Conservation (phyloP, 2,329 filamentous ascomycete genomes). For the Chaetomiaceae sp. region DNA sequence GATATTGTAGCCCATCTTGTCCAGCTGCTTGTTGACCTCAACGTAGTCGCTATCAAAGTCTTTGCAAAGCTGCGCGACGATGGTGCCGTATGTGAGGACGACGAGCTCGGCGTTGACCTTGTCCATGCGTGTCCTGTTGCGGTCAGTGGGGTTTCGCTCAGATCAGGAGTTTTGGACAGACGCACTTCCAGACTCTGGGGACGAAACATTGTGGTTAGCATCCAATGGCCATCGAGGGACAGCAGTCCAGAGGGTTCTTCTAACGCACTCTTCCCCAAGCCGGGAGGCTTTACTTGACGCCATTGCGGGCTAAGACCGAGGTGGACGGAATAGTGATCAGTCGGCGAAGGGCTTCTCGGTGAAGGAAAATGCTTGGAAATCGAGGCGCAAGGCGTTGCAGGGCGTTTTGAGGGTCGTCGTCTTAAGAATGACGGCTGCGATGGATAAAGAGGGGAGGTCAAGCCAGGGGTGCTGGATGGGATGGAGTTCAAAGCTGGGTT, state of each 20-base stretch:
- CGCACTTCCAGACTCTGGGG: slow-evolving; percentile 79
- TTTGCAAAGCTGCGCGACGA: slow-evolving; percentile 92
- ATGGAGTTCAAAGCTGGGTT: background rate
- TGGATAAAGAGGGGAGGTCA: no score
- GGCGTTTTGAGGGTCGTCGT: no score
- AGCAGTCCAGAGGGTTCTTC: background rate
- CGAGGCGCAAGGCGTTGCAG: no score
- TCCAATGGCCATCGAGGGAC: background rate
- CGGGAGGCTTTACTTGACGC: slow-evolving; percentile 57
- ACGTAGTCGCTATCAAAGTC: slow-evolving; percentile 92
- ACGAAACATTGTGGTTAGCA: slow-evolving; percentile 19
- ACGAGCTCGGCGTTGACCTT: slow-evolving; percentile 98
- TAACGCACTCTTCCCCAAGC: slow-evolving; percentile 56
- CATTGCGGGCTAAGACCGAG: slow-evolving; percentile 38
- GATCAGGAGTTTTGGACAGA: background rate
- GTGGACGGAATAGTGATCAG: background rate
- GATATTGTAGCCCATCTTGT: slow-evolving; percentile 99
- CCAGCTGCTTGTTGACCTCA: slow-evolving; percentile 95
- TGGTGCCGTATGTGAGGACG: slow-evolving; percentile 94
- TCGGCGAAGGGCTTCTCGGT: background rate
- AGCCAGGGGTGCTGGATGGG: background rate
- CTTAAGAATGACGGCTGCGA: no score
- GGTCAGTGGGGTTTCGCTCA: slow-evolving; percentile 28
- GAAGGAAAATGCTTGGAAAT: background rate
- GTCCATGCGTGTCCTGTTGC: slow-evolving; percentile 77